These are phyloP conservation scores for Retiboletus fuscus DNA, from an alignment of 1,284 basidiomycete genomes.

Conservation along the genomic window DNA sequence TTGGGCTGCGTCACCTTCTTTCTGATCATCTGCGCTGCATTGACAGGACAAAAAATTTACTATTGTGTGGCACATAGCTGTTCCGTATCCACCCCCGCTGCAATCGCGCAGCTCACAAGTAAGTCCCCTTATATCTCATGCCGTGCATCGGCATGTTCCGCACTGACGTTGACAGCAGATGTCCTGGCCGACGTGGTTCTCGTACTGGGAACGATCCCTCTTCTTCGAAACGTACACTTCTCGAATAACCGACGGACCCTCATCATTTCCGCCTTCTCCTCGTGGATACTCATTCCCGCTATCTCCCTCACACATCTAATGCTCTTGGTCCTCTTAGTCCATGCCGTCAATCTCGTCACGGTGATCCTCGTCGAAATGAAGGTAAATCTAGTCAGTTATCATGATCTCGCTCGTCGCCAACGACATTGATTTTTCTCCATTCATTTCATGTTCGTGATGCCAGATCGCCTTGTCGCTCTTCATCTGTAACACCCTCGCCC, in stretches of 20 bases:
- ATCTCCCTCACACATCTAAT: conserved; percentile 21
- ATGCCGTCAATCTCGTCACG: background rate
- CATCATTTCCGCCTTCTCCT: conserved; percentile 20
- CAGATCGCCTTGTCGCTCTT: conserved; percentile 26
- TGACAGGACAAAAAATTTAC: conserved; percentile 17
- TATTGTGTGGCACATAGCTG: conserved; percentile 15
- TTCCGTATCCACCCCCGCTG: background rate
- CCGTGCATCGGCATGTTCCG: background rate
- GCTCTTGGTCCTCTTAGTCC: background rate
- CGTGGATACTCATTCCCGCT: conserved; percentile 21
- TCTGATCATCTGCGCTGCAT: conserved; percentile 15
- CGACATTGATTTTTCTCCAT: background rate
- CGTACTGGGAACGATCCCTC: conserved; percentile 14
- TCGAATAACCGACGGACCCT: conserved; percentile 22
- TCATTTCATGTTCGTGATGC: background rate
- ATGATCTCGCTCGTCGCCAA: background rate
- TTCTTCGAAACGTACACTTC: conserved; percentile 21
- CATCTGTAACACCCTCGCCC: conserved; percentile 28
- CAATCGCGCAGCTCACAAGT: conserved; percentile 26
- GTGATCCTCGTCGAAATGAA: conserved; percentile 16
- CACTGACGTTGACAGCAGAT: conserved; percentile 16
- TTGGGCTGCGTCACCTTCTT: conserved; percentile 15
- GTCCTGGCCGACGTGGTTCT: conserved; percentile 14
- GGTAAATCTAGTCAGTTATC: conserved; percentile 6
- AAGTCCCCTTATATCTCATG: background rate